These are phyloP conservation scores for Neurospora pannonica DNA, from an alignment of 495 filamentous ascomycete genomes.

Conservation along the genomic window DNA sequence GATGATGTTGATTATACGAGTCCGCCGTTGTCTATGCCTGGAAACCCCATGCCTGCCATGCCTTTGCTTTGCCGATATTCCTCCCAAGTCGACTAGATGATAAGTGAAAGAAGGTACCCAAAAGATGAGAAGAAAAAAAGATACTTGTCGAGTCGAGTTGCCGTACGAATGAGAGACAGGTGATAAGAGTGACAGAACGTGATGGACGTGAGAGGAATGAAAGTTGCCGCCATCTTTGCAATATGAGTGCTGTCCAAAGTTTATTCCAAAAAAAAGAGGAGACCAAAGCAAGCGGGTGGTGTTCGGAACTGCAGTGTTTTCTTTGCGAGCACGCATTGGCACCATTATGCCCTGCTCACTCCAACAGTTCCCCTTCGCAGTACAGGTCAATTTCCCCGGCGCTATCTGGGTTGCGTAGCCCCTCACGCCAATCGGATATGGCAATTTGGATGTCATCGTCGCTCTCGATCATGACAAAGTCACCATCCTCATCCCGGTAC, in stretches of 20 bases:
- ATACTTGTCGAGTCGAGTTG: not conserved
- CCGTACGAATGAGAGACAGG: not conserved
- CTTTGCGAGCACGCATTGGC: not conserved
- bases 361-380: slow-evolving; percentile 34
- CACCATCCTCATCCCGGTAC: slow-evolving; percentile 87
- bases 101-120: not conserved
- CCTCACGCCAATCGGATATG: slow-evolving; percentile 84
- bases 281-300: not conserved
- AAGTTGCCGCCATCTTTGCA: not conserved
- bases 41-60: not conserved
- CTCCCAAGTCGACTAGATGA: not conserved
- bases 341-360: not conserved
- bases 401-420: slow-evolving; percentile 51
- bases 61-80: not conserved
- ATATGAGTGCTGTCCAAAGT: not conserved
- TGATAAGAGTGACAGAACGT: not conserved
- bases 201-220: not conserved
- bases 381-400: slow-evolving; percentile 82
- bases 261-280: not conserved
- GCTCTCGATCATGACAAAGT: slow-evolving; percentile 83
- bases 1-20: not conserved
- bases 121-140: not conserved
- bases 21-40: not conserved
- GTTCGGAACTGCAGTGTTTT: not conserved
- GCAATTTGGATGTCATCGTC: slow-evolving; percentile 93